These are phyloP conservation scores for Candida boleticola DNA, from an alignment of 805 yeast genomes.

Conservation along the genomic window DNA sequence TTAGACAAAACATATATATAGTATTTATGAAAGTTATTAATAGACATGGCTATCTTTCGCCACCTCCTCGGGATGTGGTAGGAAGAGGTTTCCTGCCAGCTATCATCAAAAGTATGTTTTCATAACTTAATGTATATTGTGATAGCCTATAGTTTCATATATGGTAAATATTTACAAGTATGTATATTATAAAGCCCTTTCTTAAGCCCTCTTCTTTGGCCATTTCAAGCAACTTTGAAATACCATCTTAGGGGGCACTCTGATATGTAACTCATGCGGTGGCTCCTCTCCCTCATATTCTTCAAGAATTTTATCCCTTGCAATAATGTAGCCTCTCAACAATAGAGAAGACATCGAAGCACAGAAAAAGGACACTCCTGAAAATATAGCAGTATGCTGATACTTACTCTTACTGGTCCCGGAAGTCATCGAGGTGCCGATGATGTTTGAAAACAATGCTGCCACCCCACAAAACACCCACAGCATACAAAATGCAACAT, in stretches of 20 bases:
- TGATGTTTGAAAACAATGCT: constrained; percentile 51
- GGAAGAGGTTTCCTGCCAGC: no score
- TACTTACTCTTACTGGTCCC: constrained; percentile 39
- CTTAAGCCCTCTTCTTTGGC: constrained; percentile 8
- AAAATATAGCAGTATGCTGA: constrained; percentile 49
- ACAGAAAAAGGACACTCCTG: constrained; percentile 47
- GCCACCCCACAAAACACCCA: constrained; percentile 49
- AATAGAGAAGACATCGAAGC: constrained; percentile 38
- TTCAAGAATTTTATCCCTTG: constrained; percentile 32
- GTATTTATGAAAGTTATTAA: no score
- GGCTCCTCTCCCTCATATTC: constrained; percentile 7
- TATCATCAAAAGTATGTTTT: no score
- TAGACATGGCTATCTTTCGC: no score
- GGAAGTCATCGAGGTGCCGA: constrained; percentile 49
- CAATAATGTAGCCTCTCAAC: constrained; percentile 51
- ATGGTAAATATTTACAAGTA: no score
- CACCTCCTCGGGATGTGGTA: no score
- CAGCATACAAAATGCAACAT: constrained; percentile 44
- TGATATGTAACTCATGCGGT: constrained; percentile 15
- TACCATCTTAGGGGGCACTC: constrained; percentile 5
- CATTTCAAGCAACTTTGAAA: constrained; percentile 5
- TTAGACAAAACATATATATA: no score
- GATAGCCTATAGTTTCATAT: no score
- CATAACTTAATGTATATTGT: no score
- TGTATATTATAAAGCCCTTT: background rate